Base-by-base conservation (phyloP, 2,329 filamentous ascomycete species). In the Pseudocercospora cruenta region DNA sequence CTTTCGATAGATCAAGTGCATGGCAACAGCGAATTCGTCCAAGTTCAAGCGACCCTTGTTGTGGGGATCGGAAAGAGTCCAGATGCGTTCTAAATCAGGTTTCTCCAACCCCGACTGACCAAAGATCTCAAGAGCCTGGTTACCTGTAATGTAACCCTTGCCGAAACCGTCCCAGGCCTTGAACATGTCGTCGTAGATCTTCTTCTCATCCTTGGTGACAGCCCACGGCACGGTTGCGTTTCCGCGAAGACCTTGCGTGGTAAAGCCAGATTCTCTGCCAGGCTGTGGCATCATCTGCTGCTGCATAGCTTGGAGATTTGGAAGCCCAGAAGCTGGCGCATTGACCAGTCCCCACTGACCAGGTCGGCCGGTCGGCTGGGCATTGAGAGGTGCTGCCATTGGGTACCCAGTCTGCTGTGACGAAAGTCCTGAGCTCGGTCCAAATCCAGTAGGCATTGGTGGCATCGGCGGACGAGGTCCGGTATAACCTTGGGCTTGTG, bases 271-370 rank as follows among this genome's bases (percentile, higher is more conserved):
- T 79, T 98, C 95, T 39, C 95, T 91, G 53, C 95, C 95, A 72
- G 92, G 88, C 77, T 99, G 94, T 22, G 95, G 95, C 94, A 99
- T 98, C 89, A 99, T 95, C 68, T 93, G 91, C 64, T 93, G 90
- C 75, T 96, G 93, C 59, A 99, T 82, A 22, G 92, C 91, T 76
- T 97, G 93, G 60, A 99, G 96, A 73, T 97, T 97, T 1, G 95
- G 95, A 69, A 99, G 81, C 1, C 94, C 95, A 47, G 89, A 91
- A 4, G 94, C 87, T 1, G 95, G 95, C 1, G 93, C 91, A 79
- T 99, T 99, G 33, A 98, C 95, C 62, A 98, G 87, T n/a, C 95
- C 95, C 95, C 95, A 99, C 77, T 98, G 95, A 14, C 95, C 95
- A 5, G 95, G 94, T 39, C 88, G 84, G 10, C 95, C 95, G 2